Base-by-base conservation (phyloP, 805 yeast species). In the Wickerhamiella bombiphila region DNA sequence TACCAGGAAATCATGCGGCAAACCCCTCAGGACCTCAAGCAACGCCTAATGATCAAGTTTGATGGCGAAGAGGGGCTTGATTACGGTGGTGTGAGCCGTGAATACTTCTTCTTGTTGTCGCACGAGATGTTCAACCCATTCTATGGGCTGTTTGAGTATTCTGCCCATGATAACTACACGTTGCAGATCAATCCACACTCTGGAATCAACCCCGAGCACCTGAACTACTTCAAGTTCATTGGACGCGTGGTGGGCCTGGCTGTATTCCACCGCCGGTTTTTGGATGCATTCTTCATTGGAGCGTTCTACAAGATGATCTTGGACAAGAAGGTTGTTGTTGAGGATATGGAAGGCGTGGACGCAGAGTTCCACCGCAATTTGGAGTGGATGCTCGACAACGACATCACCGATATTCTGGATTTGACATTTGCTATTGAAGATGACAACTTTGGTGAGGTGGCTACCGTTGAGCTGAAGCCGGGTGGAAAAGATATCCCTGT, bases 21-120 rank as follows among this genome's bases (percentile, higher is more conserved):
- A 65, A 78, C 95, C 2, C 97, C 98, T 15, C 96, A 86, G 60
- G 99, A 91, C 58, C 71, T 91, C 63, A 93, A 91, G 72, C 91
- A 91, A 68, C 72, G 98, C 57, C 66, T 91, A 45, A 91, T 91
- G 98, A 91, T 91, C 61, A 85, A 88, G 59, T 91, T 91, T 54
- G 98, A 91, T 52, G 98, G 98, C 44, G 99, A 91, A 65, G 99
- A 91, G 67, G 99, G 98, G 60, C 72, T 91, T 53, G 99, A 91
- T 66, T 91, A 91, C 57, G 99, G 99, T 70, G 99, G 99, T 58
- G 97, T 91, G 45, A 83, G 96, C 22, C 73, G 99, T 65, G 99
- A 91, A 61, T 91, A 83, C 60, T 91, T 91, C 77, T 91, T 86
- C 64, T 69, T 86, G 56, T 68, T 91, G 48, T 86, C 97, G 3